A percentile compares a stretch with the other conserved stretches of the same genome.
Conservation (phyloP, 495 filamentous ascomycete species). For the Trichoderma reesei region DNA sequence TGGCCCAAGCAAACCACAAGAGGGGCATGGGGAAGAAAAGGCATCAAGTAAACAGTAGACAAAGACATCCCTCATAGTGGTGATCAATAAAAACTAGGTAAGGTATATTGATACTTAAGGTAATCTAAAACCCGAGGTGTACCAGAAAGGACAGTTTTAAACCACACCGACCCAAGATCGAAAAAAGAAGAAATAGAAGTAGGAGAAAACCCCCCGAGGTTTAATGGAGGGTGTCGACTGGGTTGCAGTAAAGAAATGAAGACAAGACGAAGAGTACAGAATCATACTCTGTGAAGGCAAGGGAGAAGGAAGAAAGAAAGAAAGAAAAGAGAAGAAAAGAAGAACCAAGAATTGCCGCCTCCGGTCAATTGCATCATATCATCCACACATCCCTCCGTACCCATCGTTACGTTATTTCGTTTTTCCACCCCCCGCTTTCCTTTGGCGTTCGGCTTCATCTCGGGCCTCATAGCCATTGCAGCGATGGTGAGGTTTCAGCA, state of each 20-base stretch:
- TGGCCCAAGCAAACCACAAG: background rate
- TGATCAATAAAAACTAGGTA: background rate
- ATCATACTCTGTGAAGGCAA: background rate
- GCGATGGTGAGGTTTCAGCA: too few relatives aligned
- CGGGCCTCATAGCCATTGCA: too few relatives aligned
- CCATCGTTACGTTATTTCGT: background rate
- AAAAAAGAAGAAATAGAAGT: background rate
- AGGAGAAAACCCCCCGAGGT: too few relatives aligned
- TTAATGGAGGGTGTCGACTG: too few relatives aligned
- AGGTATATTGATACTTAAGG: background rate
- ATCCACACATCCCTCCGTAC: background rate
- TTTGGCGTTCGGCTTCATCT: background rate
- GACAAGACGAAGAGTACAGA: background rate
- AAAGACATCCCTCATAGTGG: background rate
- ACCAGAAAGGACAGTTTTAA: background rate
- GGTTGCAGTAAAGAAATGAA: background rate
- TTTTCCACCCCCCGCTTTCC: background rate
- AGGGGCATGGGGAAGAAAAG: background rate
- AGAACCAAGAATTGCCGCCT: background rate
- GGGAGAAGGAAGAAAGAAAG: background rate
- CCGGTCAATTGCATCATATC: background rate
- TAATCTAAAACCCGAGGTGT: background rate
- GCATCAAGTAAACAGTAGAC: background rate
- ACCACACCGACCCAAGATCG: background rate
- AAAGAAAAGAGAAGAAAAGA: background rate